Conservation (phyloP, 306 rosid species). For the Fragaria ananassa region DNA sequence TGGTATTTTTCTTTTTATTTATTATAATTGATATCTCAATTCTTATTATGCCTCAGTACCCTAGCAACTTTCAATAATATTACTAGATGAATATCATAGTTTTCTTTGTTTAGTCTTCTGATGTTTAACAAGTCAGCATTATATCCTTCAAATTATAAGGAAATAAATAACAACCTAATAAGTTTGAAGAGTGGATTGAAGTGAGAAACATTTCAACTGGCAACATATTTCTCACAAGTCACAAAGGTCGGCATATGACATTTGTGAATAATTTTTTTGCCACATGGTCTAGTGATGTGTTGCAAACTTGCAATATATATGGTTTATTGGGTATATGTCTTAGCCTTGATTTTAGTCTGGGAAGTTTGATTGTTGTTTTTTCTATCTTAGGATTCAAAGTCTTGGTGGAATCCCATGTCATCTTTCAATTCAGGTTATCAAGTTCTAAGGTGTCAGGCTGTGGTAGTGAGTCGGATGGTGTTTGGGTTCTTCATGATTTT, state of each 20-base stretch:
- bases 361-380: not conserved
- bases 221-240: not conserved
- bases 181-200: not conserved
- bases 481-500: slow-evolving; percentile 63
- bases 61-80: not conserved
- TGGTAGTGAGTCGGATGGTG: slow-evolving; percentile 52
- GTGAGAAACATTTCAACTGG: not conserved
- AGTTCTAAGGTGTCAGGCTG: slow-evolving; percentile 57
- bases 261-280: not conserved
- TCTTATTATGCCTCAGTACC: not conserved
- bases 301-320: not conserved
- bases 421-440: slow-evolving; percentile 43
- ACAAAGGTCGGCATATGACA: not conserved
- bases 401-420: slow-evolving; percentile 64
- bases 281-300: not conserved
- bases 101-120: not conserved
- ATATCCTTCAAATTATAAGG: not conserved
- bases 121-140: not conserved
- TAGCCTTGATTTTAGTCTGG: not conserved
- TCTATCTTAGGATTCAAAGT: slow-evolving; percentile 46
- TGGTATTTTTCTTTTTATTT: not conserved
- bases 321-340: not conserved
- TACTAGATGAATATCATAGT: not conserved
- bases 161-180: not conserved
- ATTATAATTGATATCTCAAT: not conserved